These are phyloP conservation scores for Pseudevernia furfuracea DNA, from an alignment of 495 filamentous ascomycete genomes.

Conservation along the genomic window DNA sequence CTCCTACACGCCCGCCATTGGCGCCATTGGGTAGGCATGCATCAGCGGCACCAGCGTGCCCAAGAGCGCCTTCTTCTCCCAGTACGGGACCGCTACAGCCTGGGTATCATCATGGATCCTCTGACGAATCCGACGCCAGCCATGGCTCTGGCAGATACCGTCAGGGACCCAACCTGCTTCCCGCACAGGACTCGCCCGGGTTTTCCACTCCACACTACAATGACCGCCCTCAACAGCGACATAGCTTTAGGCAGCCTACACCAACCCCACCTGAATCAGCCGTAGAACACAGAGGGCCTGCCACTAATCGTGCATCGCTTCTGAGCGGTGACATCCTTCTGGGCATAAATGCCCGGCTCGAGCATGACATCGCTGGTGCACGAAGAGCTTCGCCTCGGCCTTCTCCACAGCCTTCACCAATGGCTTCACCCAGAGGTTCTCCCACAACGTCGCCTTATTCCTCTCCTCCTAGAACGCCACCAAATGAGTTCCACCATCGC, in stretches of 20 bases:
- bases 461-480: slow-evolving; percentile 26
- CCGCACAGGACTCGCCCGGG: neutral
- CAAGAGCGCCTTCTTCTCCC: slow-evolving; percentile 4
- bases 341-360: slow-evolving; percentile 9
- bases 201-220: neutral
- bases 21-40: slow-evolving; percentile 19
- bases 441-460: slow-evolving; percentile 20
- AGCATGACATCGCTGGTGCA: slow-evolving; percentile 5
- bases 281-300: neutral
- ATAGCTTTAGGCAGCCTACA: slow-evolving; percentile 1
- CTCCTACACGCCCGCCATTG: slow-evolving; percentile 3
- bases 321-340: slow-evolving; percentile 12
- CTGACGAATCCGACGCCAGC: slow-evolving; percentile 15
- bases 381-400: slow-evolving; percentile 16
- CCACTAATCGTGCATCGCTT: slow-evolving; percentile 13
- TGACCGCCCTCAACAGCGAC: slow-evolving; percentile 6
- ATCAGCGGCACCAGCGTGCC: slow-evolving; percentile 15
- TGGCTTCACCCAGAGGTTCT: slow-evolving; percentile 19
- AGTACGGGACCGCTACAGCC: neutral
- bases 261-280: neutral
- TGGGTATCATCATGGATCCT: slow-evolving; percentile 9
- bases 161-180: neutral
- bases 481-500: slow-evolving; percentile 8
- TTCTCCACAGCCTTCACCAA: slow-evolving; percentile 10
- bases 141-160: slow-evolving; percentile 2